Conservation (phyloP, 495 filamentous ascomycete genomes). For the Xylaria sp. region DNA sequence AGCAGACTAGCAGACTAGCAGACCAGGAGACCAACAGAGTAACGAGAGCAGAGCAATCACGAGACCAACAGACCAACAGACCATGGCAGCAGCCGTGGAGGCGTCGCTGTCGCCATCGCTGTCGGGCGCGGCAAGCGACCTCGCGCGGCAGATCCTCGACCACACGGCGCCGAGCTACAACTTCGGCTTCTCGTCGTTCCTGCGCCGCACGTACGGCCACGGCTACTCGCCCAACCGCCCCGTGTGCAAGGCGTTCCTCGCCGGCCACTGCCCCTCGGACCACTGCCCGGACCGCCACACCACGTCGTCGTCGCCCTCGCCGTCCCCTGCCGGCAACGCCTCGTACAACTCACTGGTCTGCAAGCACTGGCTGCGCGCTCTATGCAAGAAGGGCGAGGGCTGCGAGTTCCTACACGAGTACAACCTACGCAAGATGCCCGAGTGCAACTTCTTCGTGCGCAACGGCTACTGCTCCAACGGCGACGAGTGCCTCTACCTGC, state of each 20-base stretch:
- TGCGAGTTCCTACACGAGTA: slow-evolving; percentile 99
- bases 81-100: slow-evolving; percentile 18
- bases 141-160: slow-evolving; percentile 55
- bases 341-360: slow-evolving; percentile 79
- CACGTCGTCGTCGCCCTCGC: slow-evolving; percentile 30
- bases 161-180: slow-evolving; percentile 64
- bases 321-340: slow-evolving; percentile 21
- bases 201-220: slow-evolving; percentile 77
- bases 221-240: slow-evolving; percentile 75
- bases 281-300: slow-evolving; percentile 70
- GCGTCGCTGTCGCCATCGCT: too few species aligned
- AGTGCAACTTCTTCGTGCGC: slow-evolving; percentile 90
- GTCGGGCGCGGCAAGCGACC: slow-evolving; percentile 45
- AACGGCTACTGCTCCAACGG: slow-evolving; percentile 94
- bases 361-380: slow-evolving; percentile 97
- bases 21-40: too few species aligned
- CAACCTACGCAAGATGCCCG: slow-evolving; percentile 96
- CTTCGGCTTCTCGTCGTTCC: slow-evolving; percentile 78
- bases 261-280: slow-evolving; percentile 79
- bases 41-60: too few species aligned
- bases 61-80: slow-evolving; percentile 16
- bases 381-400: slow-evolving; percentile 94
- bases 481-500: slow-evolving; percentile 95
- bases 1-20: too few species aligned
- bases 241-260: slow-evolving; percentile 76